phyloP scores from a whole-genome alignment of 2,329 filamentous ascomycete species.

The Zymoseptoria brevis region DNA sequence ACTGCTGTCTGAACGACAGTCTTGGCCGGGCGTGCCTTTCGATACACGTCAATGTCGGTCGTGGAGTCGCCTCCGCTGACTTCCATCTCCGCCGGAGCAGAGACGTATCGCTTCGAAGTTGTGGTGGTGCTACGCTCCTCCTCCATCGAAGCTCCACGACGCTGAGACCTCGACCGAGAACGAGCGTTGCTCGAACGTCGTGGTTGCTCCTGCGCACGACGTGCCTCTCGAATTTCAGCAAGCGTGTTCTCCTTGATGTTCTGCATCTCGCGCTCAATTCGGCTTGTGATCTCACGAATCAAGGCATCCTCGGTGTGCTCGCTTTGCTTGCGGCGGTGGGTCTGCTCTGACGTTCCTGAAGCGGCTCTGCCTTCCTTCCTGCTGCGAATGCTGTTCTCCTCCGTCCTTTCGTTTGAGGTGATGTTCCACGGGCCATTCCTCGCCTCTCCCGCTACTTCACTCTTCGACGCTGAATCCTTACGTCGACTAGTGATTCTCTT shows the following conservation, averaged over 20 bases:
- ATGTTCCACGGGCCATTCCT: background rate
- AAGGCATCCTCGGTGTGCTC: constrained; percentile 15
- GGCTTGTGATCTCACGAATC: constrained; percentile 16
- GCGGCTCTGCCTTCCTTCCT: background rate
- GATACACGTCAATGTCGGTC: constrained; percentile 13
- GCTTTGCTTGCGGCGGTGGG: background rate
- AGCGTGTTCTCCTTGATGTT: constrained; percentile 16
- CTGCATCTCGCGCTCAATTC: constrained; percentile 25
- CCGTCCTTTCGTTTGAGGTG: background rate
- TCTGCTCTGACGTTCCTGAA: background rate
- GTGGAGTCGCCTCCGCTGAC: constrained; percentile 20
- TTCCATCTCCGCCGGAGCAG: constrained; percentile 14
- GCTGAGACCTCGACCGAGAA: constrained; percentile 16
- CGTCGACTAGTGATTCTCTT: background rate
- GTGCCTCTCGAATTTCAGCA: constrained; percentile 4
- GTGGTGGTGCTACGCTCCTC: background rate
- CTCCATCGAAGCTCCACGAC: constrained; percentile 1
- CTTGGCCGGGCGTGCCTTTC: constrained; percentile 7
- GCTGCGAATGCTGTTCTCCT: background rate
- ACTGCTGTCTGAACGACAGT: background rate
- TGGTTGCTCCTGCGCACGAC: background rate
- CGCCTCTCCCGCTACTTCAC: background rate
- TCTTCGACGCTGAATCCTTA: background rate
- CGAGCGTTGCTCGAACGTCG: background rate
- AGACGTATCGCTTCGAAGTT: constrained; percentile 9